Base-by-base conservation (phyloP, 1,139 yeast genomes). In the Kurtzmaniella quercitrusa region DNA sequence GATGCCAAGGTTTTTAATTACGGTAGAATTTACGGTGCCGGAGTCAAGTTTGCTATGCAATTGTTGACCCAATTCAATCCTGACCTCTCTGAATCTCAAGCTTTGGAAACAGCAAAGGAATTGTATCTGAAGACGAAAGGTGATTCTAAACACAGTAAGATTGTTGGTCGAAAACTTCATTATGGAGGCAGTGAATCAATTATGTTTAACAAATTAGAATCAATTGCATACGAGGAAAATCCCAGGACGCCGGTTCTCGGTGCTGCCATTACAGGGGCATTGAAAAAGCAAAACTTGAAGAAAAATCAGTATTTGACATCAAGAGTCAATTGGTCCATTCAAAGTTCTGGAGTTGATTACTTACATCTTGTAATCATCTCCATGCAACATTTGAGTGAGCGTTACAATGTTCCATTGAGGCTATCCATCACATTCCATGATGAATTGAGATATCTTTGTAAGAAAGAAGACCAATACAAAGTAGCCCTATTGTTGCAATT, bases 11-110 rank as follows among this genome's bases (percentile, higher is more conserved):
- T 91, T 17, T 94, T 94, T 73, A 94, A 94, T 59, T 94, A 94
- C 63, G 98, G 98, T 23, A 75, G 99, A 52, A 93, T 94, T 38
- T 94, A 94, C 63, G 99, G 99, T 16, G 98, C 99, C 0, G 99
- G 99, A 1, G 81, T 85, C 14, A 85, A 81, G 55, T 93, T 91
- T 68, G 97, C 98, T 0, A 76, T 90, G 0, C 79, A 85, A 33
- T 67, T 91, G 41, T 70, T 94, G 48, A 85, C 86, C 52, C 91
- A 87, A 59, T 91, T 91, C 63, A 89, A 90, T 56, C 83, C 94
- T 0, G 59, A 66, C 1, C 60, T 90, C 29, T 62, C 81, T n/a
- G 94, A 86, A 27, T 68, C 64, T 1, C 83, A 85, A 46, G 95
- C 97, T 1, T 68, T 68, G n/a, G 58, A 60, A 17, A 79, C 81